Conservation (phyloP, 306 rosid species). For the Fagus sylvatica region DNA sequence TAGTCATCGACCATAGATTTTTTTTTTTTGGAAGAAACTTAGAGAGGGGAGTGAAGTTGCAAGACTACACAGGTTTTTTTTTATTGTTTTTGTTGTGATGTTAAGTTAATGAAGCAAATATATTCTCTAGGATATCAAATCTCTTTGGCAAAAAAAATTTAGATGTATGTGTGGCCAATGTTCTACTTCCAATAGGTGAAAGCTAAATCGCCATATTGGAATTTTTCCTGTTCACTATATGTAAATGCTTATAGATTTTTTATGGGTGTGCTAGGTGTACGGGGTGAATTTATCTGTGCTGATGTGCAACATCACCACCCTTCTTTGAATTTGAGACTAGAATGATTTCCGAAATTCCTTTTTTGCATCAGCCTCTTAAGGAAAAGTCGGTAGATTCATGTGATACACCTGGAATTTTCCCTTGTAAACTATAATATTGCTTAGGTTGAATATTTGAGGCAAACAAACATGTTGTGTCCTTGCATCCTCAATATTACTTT, state of each 20-base stretch:
- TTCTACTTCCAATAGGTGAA: too few species aligned
- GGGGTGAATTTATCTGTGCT: neutral
- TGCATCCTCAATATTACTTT: conserved; percentile 17
- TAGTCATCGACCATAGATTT: too few species aligned
- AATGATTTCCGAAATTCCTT: neutral
- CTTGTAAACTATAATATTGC: neutral
- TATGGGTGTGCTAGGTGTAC: neutral
- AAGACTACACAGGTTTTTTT: too few species aligned
- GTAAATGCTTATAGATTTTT: neutral
- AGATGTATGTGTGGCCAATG: too few species aligned
- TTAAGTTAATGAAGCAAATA: too few species aligned
- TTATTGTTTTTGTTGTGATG: too few species aligned
- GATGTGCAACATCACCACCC: neutral
- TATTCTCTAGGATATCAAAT: too few species aligned
- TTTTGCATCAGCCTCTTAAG: neutral
- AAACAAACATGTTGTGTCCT: neutral
- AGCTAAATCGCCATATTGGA: too few species aligned
- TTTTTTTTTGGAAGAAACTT: too few species aligned
- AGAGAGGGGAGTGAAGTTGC: too few species aligned
- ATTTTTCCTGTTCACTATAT: too few species aligned
- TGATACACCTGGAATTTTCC: neutral
- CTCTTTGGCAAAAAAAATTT: too few species aligned
- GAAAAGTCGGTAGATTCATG: neutral
- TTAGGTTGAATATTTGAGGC: neutral
- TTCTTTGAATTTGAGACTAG: neutral